Base-by-base conservation (phyloP, 2,329 filamentous ascomycete species). In the Cytospora leucostoma region DNA sequence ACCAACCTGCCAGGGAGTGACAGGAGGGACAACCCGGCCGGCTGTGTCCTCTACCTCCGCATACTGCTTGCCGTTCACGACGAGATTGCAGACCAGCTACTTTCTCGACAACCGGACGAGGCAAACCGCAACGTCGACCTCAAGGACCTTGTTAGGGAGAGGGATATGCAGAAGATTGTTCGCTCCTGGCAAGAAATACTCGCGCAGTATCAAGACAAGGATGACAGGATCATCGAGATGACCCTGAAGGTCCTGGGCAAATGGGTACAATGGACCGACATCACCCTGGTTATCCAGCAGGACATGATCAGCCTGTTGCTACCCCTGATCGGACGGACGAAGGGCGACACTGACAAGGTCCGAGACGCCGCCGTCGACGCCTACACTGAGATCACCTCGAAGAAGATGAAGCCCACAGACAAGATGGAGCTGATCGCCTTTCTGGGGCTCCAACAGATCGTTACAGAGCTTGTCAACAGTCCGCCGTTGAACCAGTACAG, bases 261-360 rank as follows among this genome's bases (percentile, higher is more conserved):
- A 75, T 99, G 95, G 94, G 93, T 97, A 65, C 96, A 93, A 83
- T 99, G 95, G 95, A 96, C 96, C 72, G 95, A 98, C 73, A 98
- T 99, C 70, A 91, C 90, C 57, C 82, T 99, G 63, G 88, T 99
- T 52, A 92, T 99, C 70, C 96, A 96, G 75, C 87, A 93, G 73
- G 86, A 89, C 60, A 95, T 97, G 84, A 86, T 98, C 71, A 88
- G 85, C 72, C 84, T 93, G 56, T 83, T 99, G 64, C 89, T 97
- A 71, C 90, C 95, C 68, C 86, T 98, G 67, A 89, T 96, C 62
- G 92, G 91, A n/a, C 90, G 89, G 75, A 81, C 87, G 72, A 73
- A 82, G 70, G 78, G 86, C 71, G 75, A 84, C 73, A 81, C 90
- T 77, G 92, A 96, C 73, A 91, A 88, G 74, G 90, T 96, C 67